Evolutionary conservation across 345 rosid species (phyloP), one percentile per base, ranked within the genome.

Genomic region (Aethionema arabicum): DNA sequence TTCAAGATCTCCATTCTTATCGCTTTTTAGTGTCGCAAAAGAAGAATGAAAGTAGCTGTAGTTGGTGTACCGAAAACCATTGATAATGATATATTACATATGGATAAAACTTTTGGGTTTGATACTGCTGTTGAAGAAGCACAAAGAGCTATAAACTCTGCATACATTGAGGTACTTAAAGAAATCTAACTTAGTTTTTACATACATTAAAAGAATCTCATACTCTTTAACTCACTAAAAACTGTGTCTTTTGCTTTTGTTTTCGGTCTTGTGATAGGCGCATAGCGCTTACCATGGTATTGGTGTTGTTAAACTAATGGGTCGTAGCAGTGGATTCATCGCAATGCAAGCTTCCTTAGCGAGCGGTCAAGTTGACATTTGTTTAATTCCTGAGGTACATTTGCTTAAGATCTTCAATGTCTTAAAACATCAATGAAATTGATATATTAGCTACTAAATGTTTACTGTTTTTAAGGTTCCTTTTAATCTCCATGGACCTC

Each of bases 41-140:
- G 96, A 73, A 77, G 76, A 68, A 12, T 90, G 71, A 79, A 49
- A 70, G 85, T 93, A 62, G 92, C 97, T 72, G 85, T 93, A 15
- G 97, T 93, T 81, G 99, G 99, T 65, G 97, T 93, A 71, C 97
- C 99, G 36, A 93, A 93, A 73, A 93, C 97, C 58, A 93, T 93
- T 9, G 97, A 93, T 76, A 93, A 93, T 72, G 99, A 93, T 77
- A 90, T 93, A 49, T 69, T 93, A 70, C 62, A 90, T 77, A 93
- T 93, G 90, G 99, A 93, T 65, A 90, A 93, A 74, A 93, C 97
- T 11, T 95, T 95, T 61, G 99, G 99, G 60, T 90, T 93, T 67
- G 99, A 90, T 53, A 90, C 97, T 76, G 99, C 97, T 35, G 97
- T 93, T 72, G 97, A 93, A 79, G 99, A 87, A 73, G 97, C 99